phyloP scores from a whole-genome alignment of 352 stramenopile genomes.

The Aphanomyces cochlioides region DNA sequence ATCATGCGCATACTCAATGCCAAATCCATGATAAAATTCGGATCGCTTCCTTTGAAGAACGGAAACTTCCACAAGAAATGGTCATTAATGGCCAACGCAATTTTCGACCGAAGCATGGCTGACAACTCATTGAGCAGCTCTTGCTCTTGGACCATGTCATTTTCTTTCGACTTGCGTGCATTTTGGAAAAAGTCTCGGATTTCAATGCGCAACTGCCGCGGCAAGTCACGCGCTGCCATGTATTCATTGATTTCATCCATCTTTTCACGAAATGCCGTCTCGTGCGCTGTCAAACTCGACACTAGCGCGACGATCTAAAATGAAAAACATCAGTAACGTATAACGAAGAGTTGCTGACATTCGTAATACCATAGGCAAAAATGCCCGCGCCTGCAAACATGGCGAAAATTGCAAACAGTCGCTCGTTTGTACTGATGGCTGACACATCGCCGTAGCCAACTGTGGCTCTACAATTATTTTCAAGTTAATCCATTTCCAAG shows the following conservation, averaged over 20 bases:
- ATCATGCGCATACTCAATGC: constrained; percentile 77
- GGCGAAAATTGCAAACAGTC: constrained; percentile 62
- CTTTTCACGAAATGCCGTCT: constrained; percentile 61
- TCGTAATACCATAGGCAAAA: constrained; percentile 78
- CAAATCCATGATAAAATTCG: constrained; percentile 75
- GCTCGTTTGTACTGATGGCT: constrained; percentile 47
- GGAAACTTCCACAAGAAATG: constrained; percentile 71
- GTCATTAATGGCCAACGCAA: constrained; percentile 73
- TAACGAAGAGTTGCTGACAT: constrained; percentile 39
- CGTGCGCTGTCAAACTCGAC: constrained; percentile 59
- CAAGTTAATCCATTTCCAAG: neutral
- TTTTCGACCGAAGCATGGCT: constrained; percentile 68
- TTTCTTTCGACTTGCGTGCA: constrained; percentile 57
- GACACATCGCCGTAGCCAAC: constrained; percentile 34
- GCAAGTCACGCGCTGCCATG: constrained; percentile 66
- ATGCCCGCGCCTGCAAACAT: constrained; percentile 68
- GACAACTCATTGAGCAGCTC: constrained; percentile 63
- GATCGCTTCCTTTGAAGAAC: constrained; percentile 68
- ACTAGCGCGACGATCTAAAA: constrained; percentile 64
- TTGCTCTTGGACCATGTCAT: constrained; percentile 61
- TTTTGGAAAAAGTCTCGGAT: constrained; percentile 81
- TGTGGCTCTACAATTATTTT: neutral
- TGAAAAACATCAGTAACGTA: too few species aligned
- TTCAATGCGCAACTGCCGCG: constrained; percentile 59
- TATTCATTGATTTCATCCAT: constrained; percentile 81